Conservation (phyloP, 768 basidiomycete species). For the Punctularia strigosozonata region DNA sequence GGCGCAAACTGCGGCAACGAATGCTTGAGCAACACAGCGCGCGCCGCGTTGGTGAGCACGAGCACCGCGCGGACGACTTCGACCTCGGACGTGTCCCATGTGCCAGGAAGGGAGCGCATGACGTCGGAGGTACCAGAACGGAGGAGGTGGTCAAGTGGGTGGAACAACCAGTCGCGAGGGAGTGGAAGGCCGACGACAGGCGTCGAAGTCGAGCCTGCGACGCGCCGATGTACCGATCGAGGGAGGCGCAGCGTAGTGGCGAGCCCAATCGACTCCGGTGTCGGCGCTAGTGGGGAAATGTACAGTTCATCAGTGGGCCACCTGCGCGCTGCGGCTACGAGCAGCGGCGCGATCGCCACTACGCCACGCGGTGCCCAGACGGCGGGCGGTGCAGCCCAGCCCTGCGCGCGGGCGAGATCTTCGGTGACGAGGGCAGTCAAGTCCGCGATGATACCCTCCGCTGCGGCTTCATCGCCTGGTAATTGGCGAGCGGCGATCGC, state of each 20-base stretch:
- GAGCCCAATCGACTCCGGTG: conserved; percentile 41
- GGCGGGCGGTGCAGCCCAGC: conserved; percentile 22
- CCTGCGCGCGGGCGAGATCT: conserved; percentile 28
- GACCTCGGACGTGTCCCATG: conserved; percentile 73
- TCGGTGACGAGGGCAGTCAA: conserved; percentile 24
- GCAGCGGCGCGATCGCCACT: conserved; percentile 46
- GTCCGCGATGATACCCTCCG: conserved; percentile 29
- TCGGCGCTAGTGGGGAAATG: conserved; percentile 39
- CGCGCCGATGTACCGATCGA: conserved; percentile 7
- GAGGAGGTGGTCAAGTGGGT: conserved; percentile 67
- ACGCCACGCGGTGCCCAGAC: conserved; percentile 44
- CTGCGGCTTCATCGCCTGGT: conserved; percentile 67
- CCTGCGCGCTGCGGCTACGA: conserved; percentile 35
- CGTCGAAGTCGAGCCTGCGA: conserved; percentile 2
- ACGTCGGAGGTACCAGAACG: conserved; percentile 65
- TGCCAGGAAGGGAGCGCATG: conserved; percentile 51
- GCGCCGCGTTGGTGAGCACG: conserved; percentile 40
- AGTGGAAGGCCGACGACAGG: conserved; percentile 31
- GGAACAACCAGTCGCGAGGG: conserved; percentile 52
- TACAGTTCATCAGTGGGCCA: conserved; percentile 26
- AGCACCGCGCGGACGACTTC: conserved; percentile 66
- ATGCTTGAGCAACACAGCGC: conserved; percentile 31
- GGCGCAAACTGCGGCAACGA: conserved; percentile 30
- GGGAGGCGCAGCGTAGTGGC: conserved; percentile 42
- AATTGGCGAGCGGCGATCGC: conserved; percentile 40